Evolutionary conservation across 768 basidiomycete genomes (phyloP).

Genomic region (Fistulinella prunicolor): DNA sequence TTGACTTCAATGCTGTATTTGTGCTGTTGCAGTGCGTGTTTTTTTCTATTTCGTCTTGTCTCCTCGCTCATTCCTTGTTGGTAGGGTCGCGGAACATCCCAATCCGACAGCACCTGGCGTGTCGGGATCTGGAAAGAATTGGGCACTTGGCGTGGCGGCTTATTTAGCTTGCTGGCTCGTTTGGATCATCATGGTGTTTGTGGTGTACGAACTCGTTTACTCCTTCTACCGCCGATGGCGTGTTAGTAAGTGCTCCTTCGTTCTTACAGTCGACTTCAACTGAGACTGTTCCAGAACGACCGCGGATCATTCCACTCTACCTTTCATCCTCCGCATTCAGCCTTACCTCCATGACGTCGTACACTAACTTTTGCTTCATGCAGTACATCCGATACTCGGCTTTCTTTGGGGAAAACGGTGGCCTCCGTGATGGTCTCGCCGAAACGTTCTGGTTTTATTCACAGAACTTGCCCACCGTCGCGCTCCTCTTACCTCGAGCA

Average conservation of each 20-base stretch:
- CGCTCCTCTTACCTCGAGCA: slow-evolving; percentile 80
- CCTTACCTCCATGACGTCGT: slow-evolving; percentile 73
- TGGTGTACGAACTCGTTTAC: slow-evolving; percentile 76
- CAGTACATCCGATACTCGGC: slow-evolving; percentile 74
- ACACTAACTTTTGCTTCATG: slow-evolving; percentile 81
- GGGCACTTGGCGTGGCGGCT: slow-evolving; percentile 79
- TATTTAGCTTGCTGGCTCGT: slow-evolving; percentile 80
- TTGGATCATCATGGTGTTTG: slow-evolving; percentile 68
- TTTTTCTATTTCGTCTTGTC: slow-evolving; percentile 1
- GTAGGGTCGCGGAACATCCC: slow-evolving; percentile 72
- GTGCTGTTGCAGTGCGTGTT: slow-evolving; percentile 75
- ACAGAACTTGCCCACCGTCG: slow-evolving; percentile 80
- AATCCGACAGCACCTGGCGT: slow-evolving; percentile 67
- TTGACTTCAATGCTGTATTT: slow-evolving; percentile 88
- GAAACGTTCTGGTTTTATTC: slow-evolving; percentile 83
- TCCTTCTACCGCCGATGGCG: slow-evolving; percentile 77
- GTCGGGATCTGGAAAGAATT: slow-evolving; percentile 69
- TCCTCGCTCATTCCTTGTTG: slow-evolving; percentile 10
- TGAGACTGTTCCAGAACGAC: slow-evolving; percentile 59
- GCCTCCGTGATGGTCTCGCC: slow-evolving; percentile 59
- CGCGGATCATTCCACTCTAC: slow-evolving; percentile 79
- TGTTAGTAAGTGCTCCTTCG: slow-evolving; percentile 55
- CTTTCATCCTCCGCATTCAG: slow-evolving; percentile 77
- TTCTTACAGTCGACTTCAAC: slow-evolving; percentile 15
- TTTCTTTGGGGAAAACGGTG: slow-evolving; percentile 51